Conservation (phyloP, 2,329 filamentous ascomycete species). For the Aspergillus neotritici region DNA sequence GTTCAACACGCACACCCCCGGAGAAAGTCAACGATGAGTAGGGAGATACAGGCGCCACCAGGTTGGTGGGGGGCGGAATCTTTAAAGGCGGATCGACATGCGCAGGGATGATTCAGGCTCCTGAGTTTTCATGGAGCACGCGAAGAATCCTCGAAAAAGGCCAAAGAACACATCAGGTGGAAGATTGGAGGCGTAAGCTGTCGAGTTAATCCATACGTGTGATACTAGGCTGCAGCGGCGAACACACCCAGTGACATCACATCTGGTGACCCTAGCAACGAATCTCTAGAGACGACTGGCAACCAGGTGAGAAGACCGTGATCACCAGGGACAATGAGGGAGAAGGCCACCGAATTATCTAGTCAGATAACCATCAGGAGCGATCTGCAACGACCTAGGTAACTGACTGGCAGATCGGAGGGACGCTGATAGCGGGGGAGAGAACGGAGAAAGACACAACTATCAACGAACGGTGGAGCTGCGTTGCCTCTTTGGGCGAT, state of each 20-base stretch:
- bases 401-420: no score
- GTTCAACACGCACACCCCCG: background rate
- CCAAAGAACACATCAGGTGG: conserved; percentile 21
- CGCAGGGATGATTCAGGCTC: conserved; percentile 22
- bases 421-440: no score
- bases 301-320: no score
- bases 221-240: conserved; percentile 16
- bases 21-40: background rate
- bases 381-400: no score
- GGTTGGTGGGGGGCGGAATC: conserved; percentile 5
- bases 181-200: background rate
- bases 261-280: conserved; percentile 5
- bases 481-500: background rate
- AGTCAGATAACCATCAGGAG: no score
- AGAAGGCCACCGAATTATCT: no score
- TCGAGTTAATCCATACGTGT: no score
- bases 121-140: conserved; percentile 20
- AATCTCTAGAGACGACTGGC: background rate
- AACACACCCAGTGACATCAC: conserved; percentile 17
- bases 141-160: conserved; percentile 6
- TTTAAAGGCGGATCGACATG: conserved; percentile 19
- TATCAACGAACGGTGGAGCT: background rate
- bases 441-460: background rate
- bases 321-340: no score
- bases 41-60: conserved; percentile 3